Conservation (phyloP, 2,329 filamentous ascomycete genomes). For the Akanthomyces muscarius region DNA sequence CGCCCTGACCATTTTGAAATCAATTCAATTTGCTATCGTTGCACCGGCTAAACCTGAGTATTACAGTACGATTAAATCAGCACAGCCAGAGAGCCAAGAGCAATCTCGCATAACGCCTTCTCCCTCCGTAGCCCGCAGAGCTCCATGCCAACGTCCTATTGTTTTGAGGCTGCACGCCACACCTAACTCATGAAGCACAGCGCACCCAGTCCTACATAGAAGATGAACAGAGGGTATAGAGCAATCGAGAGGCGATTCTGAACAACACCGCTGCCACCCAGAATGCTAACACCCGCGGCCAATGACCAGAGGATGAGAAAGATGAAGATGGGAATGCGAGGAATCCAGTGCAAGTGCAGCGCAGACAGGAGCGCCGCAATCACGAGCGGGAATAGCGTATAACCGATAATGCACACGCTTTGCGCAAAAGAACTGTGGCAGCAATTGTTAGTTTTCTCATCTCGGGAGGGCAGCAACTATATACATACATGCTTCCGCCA, state of each 20-base stretch:
- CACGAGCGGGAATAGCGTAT: slow-evolving; percentile 94
- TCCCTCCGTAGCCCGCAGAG: background rate
- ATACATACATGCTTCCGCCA: slow-evolving; percentile 89
- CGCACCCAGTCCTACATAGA: slow-evolving; percentile 89
- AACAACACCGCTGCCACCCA: slow-evolving; percentile 91
- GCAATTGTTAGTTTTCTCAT: slow-evolving; percentile 22
- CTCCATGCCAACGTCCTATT: background rate
- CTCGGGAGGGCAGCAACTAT: slow-evolving; percentile 7
- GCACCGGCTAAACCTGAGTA: slow-evolving; percentile 9
- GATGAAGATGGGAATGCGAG: slow-evolving; percentile 85
- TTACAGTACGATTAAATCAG: slow-evolving; percentile 10
- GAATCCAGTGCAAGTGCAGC: slow-evolving; percentile 71
- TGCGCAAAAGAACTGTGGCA: slow-evolving; percentile 84
- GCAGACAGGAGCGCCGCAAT: slow-evolving; percentile 88
- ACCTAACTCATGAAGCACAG: slow-evolving; percentile 91
- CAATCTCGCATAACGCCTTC: slow-evolving; percentile 2
- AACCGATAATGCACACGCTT: slow-evolving; percentile 95
- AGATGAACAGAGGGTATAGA: slow-evolving; percentile 91
- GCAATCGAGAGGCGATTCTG: slow-evolving; percentile 92
- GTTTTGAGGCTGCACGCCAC: background rate
- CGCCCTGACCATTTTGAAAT: background rate
- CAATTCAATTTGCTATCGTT: slow-evolving; percentile 4
- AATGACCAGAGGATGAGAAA: slow-evolving; percentile 88
- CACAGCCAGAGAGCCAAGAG: background rate
- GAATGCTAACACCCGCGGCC: slow-evolving; percentile 90